Percentiles rank a stretch among this genome's conserved stretches.
Evolutionary conservation across 2,329 filamentous ascomycete genomes (phyloP).

Genomic region (Alternaria solani): DNA sequence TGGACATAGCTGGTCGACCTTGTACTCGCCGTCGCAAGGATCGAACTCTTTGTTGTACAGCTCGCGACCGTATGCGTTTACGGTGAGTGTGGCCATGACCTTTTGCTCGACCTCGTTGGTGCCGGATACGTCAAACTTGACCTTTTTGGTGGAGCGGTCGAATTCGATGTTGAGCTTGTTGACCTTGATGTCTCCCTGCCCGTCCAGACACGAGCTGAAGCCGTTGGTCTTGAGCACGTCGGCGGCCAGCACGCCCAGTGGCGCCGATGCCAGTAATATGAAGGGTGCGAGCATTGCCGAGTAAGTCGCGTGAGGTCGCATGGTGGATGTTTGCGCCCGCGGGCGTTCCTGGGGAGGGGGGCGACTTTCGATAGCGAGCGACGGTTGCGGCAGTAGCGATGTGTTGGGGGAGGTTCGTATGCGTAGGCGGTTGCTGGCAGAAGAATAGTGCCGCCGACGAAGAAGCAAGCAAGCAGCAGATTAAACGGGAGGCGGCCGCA

Average conservation of each 20-base stretch:
- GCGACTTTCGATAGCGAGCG: conserved; percentile 21
- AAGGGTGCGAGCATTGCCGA: conserved; percentile 51
- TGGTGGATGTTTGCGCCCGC: conserved; percentile 39
- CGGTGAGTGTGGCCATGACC: conserved; percentile 76
- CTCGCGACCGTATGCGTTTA: conserved; percentile 83
- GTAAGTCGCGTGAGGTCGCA: conserved; percentile 48
- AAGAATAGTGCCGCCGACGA: conserved; percentile 3
- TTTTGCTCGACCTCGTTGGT: conserved; percentile 77
- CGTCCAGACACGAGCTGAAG: conserved; percentile 74
- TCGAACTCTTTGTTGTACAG: conserved; percentile 84
- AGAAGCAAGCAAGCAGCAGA: conserved; percentile 11
- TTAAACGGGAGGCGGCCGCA: conserved; percentile 43
- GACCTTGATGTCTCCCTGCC: conserved; percentile 69
- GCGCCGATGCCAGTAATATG: conserved; percentile 48
- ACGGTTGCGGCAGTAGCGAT: conserved; percentile 1
- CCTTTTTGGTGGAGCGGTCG: conserved; percentile 74
- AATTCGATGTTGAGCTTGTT: conserved; percentile 80
- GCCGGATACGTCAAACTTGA: conserved; percentile 85
- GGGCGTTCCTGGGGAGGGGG: conserved; percentile 32
- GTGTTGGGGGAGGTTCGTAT: neutral
- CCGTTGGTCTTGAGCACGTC: conserved; percentile 82
- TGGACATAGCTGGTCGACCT: conserved; percentile 80
- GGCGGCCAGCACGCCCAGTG: conserved; percentile 64
- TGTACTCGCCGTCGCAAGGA: conserved; percentile 75
- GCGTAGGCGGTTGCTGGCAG: conserved; percentile 11